Evolutionary conservation across 129 eudicot genomes (phyloP), one percentile per base, ranked within the genome.

Genomic region (Pulicaria dysenterica): DNA sequence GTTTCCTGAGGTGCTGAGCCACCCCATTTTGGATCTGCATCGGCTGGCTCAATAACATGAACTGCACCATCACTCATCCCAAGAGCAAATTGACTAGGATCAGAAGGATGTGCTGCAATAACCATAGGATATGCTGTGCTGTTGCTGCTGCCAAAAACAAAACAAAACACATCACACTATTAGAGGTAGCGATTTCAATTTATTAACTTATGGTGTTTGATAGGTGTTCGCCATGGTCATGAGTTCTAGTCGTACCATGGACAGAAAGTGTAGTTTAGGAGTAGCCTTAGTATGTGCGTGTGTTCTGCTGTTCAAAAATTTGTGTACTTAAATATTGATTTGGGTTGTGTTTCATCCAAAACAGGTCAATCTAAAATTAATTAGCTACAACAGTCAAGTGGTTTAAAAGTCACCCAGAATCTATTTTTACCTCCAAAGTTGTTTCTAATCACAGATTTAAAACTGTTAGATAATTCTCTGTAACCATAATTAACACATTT

Each of bases 11-110:
- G 58, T 6, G 73, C 58, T 15, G 83, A 73, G 7, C 84, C 86
- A 15, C 96, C 91, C 96, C 96, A 90, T 70, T 90, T 90, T 4
- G 82, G 82, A 63, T 90, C 96, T 3, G 79, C 85, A 79, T 87
- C 94, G 2, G 87, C 77, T 46, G 96, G 94, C 83, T 90, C 96
- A 4, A 90, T 79, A 46, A 90, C 94, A 31, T 87, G 88, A 47
- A 90, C 96, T 5, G 86, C 78, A 50, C 96, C 94, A 15, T 89
- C 96, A 7, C 81, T 90, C 94, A 90, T 87, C 54, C 96, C 96
- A 56, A 90, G 94, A 16, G 91, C 91, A 65, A 90, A 87, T 76
- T 90, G 96, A 68, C 83, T 81, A 31, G 91, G 76, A 74, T 90
- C 94, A 0, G 85, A 79, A 38, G 94, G 96, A 63, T 87, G 94